Evolutionary conservation across 768 basidiomycete genomes (phyloP), one percentile per base, ranked within the genome.

Genomic region (Kwoniella bestiolae): DNA sequence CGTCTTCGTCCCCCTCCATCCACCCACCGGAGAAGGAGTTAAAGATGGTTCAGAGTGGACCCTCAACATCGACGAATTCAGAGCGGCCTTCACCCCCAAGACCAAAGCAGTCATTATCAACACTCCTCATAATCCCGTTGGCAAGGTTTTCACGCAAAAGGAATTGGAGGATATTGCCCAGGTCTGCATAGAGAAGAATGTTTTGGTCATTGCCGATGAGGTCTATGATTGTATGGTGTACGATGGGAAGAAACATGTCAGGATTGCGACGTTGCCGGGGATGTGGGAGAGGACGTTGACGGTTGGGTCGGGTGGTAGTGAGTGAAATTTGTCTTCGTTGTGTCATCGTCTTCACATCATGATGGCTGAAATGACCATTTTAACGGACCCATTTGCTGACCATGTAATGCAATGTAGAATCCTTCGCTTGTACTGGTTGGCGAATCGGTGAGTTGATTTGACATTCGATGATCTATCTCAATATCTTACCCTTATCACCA

Each of bases 261-360:
- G 95, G 59, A 90, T 98, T 72, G 94, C 95, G 3, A 91, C 84
- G 35, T 85, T 99, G n/a, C 94, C 94, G 5, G 92, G 93, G 23
- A 96, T 98, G 91, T 98, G 94, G 94, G 91, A 97, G 70, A 88
- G 96, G 47, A 99, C 96, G 0, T 88, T 99, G 46, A 97, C 95
- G 6, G 91, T 97, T 60, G 88, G 90, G 31, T 94, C 92, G n/a
- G 94, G 91, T 29, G 94, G 94, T 72, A 95, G 92, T 92, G 82
- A 83, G 88, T 81, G n/a, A n/a, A n/a, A n/a, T n/a, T n/a, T n/a
- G n/a, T n/a, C n/a, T n/a, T n/a, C n/a, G n/a, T n/a, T n/a, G n/a
- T n/a, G n/a, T n/a, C n/a, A n/a, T n/a, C n/a, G n/a, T n/a, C n/a
- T n/a, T n/a, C n/a, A n/a, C n/a, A n/a, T n/a, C n/a, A n/a, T n/a